phyloP scores from a whole-genome alignment of 2,329 filamentous ascomycete genomes.

The Pestalotiopsis sp. region DNA sequence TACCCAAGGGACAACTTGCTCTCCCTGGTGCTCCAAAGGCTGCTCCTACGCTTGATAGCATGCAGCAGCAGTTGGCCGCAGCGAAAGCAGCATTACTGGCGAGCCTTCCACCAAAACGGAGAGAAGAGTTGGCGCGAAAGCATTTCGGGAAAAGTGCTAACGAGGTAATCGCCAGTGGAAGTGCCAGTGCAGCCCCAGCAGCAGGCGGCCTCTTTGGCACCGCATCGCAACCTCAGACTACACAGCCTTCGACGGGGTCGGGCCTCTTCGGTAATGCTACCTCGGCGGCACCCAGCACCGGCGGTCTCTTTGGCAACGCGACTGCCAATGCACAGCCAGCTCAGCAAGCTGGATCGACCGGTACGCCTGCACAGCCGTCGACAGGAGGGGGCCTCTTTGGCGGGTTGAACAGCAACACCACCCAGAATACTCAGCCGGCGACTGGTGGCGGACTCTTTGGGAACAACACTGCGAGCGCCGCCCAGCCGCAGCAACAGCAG shows the following conservation, averaged over 20 bases:
- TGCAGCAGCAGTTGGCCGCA: neutral
- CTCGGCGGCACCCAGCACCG: conserved; percentile 24
- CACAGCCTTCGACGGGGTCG: conserved; percentile 18
- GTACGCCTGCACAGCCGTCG: conserved; percentile 17
- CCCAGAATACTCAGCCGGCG: neutral
- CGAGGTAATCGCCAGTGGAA: neutral
- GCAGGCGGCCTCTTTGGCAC: conserved; percentile 31
- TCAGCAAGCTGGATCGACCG: conserved; percentile 1
- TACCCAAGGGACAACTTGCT: no score
- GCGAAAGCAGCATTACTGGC: neutral
- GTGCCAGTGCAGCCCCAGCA: conserved; percentile 29
- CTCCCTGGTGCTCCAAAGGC: neutral
- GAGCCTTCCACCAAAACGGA: neutral
- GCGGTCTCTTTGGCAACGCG: conserved; percentile 26
- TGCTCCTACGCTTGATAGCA: neutral
- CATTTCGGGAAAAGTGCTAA: neutral
- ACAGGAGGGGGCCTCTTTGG: conserved; percentile 29
- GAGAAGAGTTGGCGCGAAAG: neutral
- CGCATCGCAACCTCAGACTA: conserved; percentile 17
- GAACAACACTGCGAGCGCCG: conserved; percentile 16
- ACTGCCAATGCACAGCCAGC: conserved; percentile 12
- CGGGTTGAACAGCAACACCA: neutral
- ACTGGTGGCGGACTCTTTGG: conserved; percentile 7
- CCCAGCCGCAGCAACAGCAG: conserved; percentile 5
- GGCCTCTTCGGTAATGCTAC: conserved; percentile 21